Percentiles rank a stretch among this genome's conserved stretches.
Evolutionary conservation across 352 stramenopile species (phyloP).

Genomic region (Hyaloperonospora brassicae): DNA sequence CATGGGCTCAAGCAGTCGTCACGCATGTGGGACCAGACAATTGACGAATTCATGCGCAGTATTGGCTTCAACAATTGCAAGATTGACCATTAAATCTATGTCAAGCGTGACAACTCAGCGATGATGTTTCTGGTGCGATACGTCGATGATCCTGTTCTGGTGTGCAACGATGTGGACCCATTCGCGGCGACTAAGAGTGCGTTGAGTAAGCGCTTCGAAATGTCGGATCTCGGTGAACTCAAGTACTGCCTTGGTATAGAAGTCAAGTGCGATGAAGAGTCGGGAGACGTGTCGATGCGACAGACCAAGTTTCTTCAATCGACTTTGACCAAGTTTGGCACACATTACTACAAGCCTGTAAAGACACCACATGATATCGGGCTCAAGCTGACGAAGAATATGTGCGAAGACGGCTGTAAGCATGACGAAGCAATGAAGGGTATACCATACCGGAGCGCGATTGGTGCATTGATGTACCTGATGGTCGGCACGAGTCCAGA

Average conservation of each 20-base stretch:
- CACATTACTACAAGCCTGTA: background rate
- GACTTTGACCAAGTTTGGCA: background rate
- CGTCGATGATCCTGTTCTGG: too few species aligned
- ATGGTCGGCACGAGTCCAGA: background rate
- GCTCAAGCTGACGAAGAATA: background rate
- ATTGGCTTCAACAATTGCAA: background rate
- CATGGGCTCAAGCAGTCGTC: background rate
- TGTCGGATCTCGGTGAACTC: too few species aligned
- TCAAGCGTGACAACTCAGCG: too few species aligned
- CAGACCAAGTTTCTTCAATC: constrained; percentile 1
- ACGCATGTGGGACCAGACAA: background rate
- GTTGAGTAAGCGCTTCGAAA: background rate
- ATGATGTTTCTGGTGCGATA: background rate
- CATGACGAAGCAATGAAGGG: too few species aligned
- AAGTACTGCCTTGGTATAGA: too few species aligned
- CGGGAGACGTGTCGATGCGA: background rate
- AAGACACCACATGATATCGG: background rate
- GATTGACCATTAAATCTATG: background rate
- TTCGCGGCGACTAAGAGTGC: background rate
- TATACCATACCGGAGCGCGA: too few species aligned
- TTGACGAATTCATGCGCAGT: background rate
- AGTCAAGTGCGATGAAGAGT: background rate
- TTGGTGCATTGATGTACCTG: background rate
- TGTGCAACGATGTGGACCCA: too few species aligned
- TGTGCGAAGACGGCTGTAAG: too few species aligned